phyloP scores from a whole-genome alignment of 1,284 basidiomycete species.

The Ustilago loliicola region DNA sequence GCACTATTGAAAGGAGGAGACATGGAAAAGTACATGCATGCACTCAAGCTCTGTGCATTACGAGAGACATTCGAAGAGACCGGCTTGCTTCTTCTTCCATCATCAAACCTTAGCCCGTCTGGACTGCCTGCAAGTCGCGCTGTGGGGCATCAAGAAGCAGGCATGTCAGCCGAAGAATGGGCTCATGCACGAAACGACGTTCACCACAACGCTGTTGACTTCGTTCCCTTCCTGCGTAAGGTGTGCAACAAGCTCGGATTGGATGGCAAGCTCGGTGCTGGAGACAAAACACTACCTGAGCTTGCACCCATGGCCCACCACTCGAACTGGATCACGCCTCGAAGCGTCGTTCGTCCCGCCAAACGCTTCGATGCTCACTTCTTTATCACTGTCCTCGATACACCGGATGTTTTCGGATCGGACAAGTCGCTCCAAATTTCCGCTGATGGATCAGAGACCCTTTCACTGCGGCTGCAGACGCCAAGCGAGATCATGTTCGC shows the following conservation, averaged over 20 bases:
- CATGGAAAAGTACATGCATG: slow-evolving; percentile 44
- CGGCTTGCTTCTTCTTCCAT: slow-evolving; percentile 58
- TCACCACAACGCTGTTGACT: slow-evolving; percentile 61
- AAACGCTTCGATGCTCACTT: slow-evolving; percentile 67
- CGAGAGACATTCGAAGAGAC: slow-evolving; percentile 67
- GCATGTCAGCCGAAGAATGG: slow-evolving; percentile 58
- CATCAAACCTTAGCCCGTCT: slow-evolving; percentile 14
- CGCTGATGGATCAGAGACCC: slow-evolving; percentile 61
- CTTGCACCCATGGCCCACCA: slow-evolving; percentile 57
- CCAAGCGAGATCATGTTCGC: slow-evolving; percentile 53
- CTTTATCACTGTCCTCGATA: slow-evolving; percentile 61
- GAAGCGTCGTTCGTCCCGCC: slow-evolving; percentile 59
- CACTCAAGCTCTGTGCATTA: slow-evolving; percentile 60
- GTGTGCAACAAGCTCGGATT: slow-evolving; percentile 39
- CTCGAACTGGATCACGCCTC: slow-evolving; percentile 65
- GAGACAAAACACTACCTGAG: slow-evolving; percentile 22
- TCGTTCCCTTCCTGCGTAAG: slow-evolving; percentile 52
- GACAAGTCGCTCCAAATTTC: slow-evolving; percentile 46
- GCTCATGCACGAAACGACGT: slow-evolving; percentile 54
- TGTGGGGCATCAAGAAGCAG: slow-evolving; percentile 58
- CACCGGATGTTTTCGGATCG: slow-evolving; percentile 44
- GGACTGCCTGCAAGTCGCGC: slow-evolving; percentile 54
- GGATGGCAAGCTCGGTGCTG: slow-evolving; percentile 6
- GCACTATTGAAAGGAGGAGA: slow-evolving; percentile 14
- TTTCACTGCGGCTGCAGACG: slow-evolving; percentile 50